These are phyloP conservation scores for Blastobotrys illinoisensis DNA, from an alignment of 1,139 yeast genomes.

Conservation along the genomic window DNA sequence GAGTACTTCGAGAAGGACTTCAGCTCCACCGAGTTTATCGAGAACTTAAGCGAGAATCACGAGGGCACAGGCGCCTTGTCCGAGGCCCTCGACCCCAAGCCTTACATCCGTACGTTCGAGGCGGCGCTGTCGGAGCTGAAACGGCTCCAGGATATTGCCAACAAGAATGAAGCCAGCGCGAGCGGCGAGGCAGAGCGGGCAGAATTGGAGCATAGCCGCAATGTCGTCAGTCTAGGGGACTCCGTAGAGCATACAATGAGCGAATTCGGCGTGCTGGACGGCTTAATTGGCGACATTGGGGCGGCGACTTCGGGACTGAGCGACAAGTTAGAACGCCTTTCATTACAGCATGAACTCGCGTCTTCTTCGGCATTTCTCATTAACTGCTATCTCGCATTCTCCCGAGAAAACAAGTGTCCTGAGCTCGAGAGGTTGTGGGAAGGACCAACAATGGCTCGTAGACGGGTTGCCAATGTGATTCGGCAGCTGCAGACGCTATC, in stretches of 20 bases:
- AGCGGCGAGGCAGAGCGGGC: conserved; percentile 55
- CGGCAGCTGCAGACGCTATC: conserved; percentile 61
- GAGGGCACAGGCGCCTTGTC: conserved; percentile 13
- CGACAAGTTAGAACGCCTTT: conserved; percentile 63
- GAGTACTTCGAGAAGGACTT: conserved; percentile 71
- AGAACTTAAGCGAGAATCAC: conserved; percentile 71
- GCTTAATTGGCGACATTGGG: conserved; percentile 44
- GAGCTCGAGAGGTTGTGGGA: conserved; percentile 40
- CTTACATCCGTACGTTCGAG: conserved; percentile 90
- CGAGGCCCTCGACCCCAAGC: conserved; percentile 67
- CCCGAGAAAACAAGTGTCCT: conserved; percentile 54
- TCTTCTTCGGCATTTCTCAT: conserved; percentile 68
- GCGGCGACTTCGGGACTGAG: conserved; percentile 70
- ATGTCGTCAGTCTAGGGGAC: conserved; percentile 52
- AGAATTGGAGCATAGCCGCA: conserved; percentile 63
- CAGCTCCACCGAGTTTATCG: conserved; percentile 77
- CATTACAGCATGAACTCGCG: conserved; percentile 73
- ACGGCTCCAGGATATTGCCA: conserved; percentile 51
- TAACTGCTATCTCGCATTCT: conserved; percentile 71
- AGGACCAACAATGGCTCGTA: conserved; percentile 44
- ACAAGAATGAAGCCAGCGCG: conserved; percentile 42
- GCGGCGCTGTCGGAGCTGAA: conserved; percentile 71
- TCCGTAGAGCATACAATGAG: conserved; percentile 41
- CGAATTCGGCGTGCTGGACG: conserved; percentile 55
- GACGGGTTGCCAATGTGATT: conserved; percentile 65